Percentiles rank a stretch among this genome's conserved stretches.
phyloP scores from a whole-genome alignment of 441 rosid species.

The Melastoma candidum region DNA sequence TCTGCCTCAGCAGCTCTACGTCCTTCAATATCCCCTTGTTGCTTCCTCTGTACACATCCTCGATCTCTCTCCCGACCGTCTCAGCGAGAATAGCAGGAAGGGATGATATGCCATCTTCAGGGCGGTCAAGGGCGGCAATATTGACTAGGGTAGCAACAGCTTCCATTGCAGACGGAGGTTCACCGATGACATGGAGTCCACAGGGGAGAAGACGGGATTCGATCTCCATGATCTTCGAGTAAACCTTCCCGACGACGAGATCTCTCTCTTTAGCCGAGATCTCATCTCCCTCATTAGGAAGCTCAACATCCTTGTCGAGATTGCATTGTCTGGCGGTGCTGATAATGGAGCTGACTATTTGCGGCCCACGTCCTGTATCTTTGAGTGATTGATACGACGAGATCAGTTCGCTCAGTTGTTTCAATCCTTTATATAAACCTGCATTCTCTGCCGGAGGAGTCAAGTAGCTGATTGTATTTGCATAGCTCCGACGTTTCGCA shows the following conservation, averaged over 20 bases:
- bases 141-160: conserved; percentile 98
- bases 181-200: conserved; percentile 95
- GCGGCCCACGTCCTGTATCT: conserved; percentile 88
- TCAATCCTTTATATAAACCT: conserved; percentile 97
- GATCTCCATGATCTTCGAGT: conserved; percentile 97
- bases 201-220: conserved; percentile 95
- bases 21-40: conserved; percentile 87
- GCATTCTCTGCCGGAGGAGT: conserved; percentile 99
- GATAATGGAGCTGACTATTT: conserved; percentile 88
- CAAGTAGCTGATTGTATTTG: conserved; percentile 90
- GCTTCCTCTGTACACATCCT: conserved; percentile 77
- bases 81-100: conserved; percentile 83
- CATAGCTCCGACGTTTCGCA: conserved; percentile 96
- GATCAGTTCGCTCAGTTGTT: conserved; percentile 93
- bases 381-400: conserved; percentile 94
- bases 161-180: conserved; percentile 97
- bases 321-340: conserved; percentile 96
- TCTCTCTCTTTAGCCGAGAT: conserved; percentile 71
- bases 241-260: conserved; percentile 87
- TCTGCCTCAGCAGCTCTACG: conserved; percentile 94
- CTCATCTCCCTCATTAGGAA: conserved; percentile 77
- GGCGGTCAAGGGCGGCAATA: conserved; percentile 90
- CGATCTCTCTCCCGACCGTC: conserved; percentile 75
- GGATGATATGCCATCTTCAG: conserved; percentile 64
- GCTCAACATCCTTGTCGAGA: conserved; percentile 92